Conservation (phyloP, 805 yeast species). For the Nakazawaea ambrosiae region DNA sequence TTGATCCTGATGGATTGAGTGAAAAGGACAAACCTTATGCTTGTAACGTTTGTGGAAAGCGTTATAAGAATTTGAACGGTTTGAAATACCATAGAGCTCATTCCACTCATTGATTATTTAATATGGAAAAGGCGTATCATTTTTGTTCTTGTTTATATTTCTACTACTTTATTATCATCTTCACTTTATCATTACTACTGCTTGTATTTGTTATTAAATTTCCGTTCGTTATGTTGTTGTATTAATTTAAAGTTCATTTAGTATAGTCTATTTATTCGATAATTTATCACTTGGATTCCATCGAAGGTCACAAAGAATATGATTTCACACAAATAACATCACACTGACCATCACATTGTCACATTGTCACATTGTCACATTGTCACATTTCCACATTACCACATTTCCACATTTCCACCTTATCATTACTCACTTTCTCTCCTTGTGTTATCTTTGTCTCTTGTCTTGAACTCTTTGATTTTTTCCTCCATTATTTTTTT, state of each 20-base stretch:
- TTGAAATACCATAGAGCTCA: slow-evolving; percentile 96
- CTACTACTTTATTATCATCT: no score
- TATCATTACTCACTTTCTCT: background rate
- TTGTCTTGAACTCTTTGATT: background rate
- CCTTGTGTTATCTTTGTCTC: background rate
- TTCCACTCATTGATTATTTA: slow-evolving; percentile 70
- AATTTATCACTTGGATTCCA: no score
- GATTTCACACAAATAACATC: no score
- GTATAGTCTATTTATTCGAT: no score
- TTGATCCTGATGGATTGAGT: slow-evolving; percentile 94
- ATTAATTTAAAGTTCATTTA: no score
- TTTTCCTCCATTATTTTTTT: background rate
- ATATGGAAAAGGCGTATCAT: no score
- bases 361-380: no score
- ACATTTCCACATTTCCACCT: no score
- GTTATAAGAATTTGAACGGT: slow-evolving; percentile 94
- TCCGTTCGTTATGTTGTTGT: background rate
- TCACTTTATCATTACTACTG: background rate
- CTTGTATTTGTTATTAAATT: background rate
- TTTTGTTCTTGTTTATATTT: background rate
- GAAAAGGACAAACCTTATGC: slow-evolving; percentile 98
- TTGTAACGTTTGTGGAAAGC: slow-evolving; percentile 96
- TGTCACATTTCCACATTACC: no score
- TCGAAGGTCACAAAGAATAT: no score
- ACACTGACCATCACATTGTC: no score